These are phyloP conservation scores for Senna siamea DNA, from an alignment of 306 rosid species.

Conservation along the genomic window DNA sequence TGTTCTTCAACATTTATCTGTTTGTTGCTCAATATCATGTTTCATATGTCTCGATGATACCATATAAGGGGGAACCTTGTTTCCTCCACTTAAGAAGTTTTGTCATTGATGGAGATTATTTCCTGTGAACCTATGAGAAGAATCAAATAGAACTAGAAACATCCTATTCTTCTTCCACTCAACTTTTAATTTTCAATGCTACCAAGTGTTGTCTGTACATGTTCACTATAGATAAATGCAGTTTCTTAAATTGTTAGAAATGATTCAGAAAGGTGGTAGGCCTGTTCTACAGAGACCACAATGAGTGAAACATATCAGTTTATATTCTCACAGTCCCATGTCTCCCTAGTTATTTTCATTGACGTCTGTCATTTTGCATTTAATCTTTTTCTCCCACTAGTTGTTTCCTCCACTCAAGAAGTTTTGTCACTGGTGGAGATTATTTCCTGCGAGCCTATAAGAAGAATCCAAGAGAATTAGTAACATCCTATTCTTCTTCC, in stretches of 20 bases:
- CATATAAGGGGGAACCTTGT: constrained; percentile 59
- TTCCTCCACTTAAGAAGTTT: constrained; percentile 64
- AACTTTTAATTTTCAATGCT: not conserved
- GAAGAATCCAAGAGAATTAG: no score
- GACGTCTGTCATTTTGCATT: no score
- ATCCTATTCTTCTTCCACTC: constrained; percentile 43
- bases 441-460: no score
- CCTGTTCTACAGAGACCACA: no score
- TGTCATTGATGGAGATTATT: constrained; percentile 57
- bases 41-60: constrained; percentile 48
- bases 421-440: no score
- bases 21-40: constrained; percentile 41
- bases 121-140: constrained; percentile 56
- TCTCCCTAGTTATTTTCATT: no score
- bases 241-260: not conserved
- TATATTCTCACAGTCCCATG: no score
- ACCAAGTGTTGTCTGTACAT: not conserved
- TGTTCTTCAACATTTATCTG: constrained; percentile 57
- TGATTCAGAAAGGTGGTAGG: not conserved
- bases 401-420: no score
- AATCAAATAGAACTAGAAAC: constrained; percentile 58
- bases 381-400: not conserved
- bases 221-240: not conserved
- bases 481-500: no score
- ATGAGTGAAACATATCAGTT: no score